phyloP scores from a whole-genome alignment of 305 asterid species.

The Euphrasia arctica region DNA sequence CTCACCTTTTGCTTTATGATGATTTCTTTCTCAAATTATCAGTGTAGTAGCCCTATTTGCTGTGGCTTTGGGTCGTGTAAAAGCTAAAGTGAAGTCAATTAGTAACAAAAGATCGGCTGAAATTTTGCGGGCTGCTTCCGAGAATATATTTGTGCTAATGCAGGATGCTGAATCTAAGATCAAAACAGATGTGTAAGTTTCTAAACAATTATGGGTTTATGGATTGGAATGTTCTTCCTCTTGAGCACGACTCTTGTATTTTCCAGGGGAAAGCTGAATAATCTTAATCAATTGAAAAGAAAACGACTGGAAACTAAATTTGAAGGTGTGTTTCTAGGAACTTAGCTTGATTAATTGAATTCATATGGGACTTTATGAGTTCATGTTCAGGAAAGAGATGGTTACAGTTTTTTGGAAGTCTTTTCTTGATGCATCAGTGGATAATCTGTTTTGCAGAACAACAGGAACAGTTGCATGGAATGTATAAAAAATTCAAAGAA shows the following conservation, averaged over 20 bases:
- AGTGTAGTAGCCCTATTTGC: constrained; percentile 69
- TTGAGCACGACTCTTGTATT: constrained; percentile 31
- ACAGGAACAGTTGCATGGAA: constrained; percentile 61
- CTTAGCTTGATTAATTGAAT: constrained; percentile 24
- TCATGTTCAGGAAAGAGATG: constrained; percentile 4
- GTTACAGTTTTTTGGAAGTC: constrained; percentile 12
- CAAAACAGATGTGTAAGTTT: constrained; percentile 65
- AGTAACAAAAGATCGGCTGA: constrained; percentile 63
- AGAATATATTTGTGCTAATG: constrained; percentile 54
- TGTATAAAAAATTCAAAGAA: constrained; percentile 64
- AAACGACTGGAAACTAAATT: constrained; percentile 57
- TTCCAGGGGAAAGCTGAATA: constrained; percentile 71
- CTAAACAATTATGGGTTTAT: constrained; percentile 21
- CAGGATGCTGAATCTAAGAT: constrained; percentile 73
- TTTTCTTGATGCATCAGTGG: constrained; percentile 26
- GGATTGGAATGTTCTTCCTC: constrained; percentile 23
- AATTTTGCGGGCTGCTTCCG: constrained; percentile 64
- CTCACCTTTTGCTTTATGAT: constrained; percentile 19
- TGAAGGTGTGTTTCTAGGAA: constrained; percentile 55
- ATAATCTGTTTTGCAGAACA: constrained; percentile 50
- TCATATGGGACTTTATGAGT: constrained; percentile 23
- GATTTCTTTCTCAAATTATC: constrained; percentile 33
- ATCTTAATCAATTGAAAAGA: constrained; percentile 53
- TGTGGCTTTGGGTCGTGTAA: constrained; percentile 61
- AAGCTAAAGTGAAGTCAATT: constrained; percentile 62